Evolutionary conservation across 345 rosid genomes (phyloP).

Genomic region (Citrus mangshanensis): DNA sequence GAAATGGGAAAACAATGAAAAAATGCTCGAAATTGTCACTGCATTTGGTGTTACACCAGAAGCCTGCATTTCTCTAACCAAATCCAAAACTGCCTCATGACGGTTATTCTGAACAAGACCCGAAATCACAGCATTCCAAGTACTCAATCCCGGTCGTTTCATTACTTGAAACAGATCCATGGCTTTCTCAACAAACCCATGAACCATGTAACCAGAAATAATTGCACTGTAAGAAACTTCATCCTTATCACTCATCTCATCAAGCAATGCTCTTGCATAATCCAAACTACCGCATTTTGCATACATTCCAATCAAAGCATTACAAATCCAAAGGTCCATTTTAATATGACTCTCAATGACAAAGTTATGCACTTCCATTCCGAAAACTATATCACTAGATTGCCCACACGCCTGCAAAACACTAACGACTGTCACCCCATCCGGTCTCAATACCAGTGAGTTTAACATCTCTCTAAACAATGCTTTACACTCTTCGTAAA

Average conservation of each 20-base stretch:
- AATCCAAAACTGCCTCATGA: constrained; percentile 41
- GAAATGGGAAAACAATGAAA: constrained; percentile 52
- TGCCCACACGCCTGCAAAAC: constrained; percentile 81
- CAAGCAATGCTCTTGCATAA: constrained; percentile 66
- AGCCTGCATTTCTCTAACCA: constrained; percentile 58
- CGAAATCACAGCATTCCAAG: constrained; percentile 80
- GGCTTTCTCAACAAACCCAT: constrained; percentile 65
- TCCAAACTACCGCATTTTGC: constrained; percentile 82
- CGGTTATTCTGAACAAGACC: constrained; percentile 73
- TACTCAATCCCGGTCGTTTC: constrained; percentile 44
- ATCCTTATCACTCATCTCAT: constrained; percentile 64
- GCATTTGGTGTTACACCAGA: constrained; percentile 55
- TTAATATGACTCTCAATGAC: constrained; percentile 39
- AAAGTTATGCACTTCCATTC: constrained; percentile 64
- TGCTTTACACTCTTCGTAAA: constrained; percentile 58
- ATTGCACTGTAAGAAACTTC: constrained; percentile 61
- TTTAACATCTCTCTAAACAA: constrained; percentile 56
- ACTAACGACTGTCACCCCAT: constrained; percentile 57
- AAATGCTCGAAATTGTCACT: constrained; percentile 63
- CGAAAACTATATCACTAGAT: constrained; percentile 60
- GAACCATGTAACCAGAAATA: constrained; percentile 67
- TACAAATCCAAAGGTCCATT: constrained; percentile 53
- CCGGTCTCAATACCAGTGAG: constrained; percentile 44
- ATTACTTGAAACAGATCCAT: constrained; percentile 48
- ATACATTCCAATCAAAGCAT: constrained; percentile 69